Evolutionary conservation across 2,329 filamentous ascomycete genomes (phyloP).

Genomic region (Colletotrichum abscissum): DNA sequence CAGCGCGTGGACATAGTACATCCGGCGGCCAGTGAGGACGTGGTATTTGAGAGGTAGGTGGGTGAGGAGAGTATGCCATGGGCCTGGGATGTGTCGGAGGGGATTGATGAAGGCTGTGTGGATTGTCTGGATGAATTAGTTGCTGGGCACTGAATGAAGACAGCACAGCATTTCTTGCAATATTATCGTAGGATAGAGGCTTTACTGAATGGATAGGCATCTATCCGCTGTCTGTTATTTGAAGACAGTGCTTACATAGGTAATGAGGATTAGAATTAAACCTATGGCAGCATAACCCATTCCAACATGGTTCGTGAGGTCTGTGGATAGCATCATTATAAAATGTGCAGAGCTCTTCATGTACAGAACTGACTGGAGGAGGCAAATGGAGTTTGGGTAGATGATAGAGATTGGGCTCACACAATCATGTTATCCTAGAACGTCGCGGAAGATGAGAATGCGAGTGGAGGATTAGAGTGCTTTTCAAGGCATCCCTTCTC

Average conservation of each 20-base stretch:
- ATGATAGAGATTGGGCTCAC: no score
- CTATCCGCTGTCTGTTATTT: no score
- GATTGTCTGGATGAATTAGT: not conserved
- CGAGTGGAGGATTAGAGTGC: no score
- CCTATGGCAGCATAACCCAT: not conserved
- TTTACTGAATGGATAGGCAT: no score
- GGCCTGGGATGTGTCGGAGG: constrained; percentile 24
- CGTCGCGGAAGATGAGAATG: not conserved
- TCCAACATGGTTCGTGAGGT: not conserved
- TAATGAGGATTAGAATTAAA: not conserved
- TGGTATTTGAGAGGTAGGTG: constrained; percentile 11
- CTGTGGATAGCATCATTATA: not conserved
- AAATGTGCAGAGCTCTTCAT: not conserved
- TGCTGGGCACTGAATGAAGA: not conserved
- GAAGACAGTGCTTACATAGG: not conserved
- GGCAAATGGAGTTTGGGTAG: not conserved
- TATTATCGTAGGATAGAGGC: not conserved
- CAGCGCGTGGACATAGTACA: constrained; percentile 27
- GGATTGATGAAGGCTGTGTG: not conserved
- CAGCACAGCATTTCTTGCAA: not conserved
- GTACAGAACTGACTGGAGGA: not conserved
- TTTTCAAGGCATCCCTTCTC: no score
- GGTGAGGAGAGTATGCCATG: constrained; percentile 19
- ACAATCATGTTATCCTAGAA: no score
- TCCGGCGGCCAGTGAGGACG: constrained; percentile 19